phyloP scores from a whole-genome alignment of 768 basidiomycete species.

The Cystofilobasidium ferigula region DNA sequence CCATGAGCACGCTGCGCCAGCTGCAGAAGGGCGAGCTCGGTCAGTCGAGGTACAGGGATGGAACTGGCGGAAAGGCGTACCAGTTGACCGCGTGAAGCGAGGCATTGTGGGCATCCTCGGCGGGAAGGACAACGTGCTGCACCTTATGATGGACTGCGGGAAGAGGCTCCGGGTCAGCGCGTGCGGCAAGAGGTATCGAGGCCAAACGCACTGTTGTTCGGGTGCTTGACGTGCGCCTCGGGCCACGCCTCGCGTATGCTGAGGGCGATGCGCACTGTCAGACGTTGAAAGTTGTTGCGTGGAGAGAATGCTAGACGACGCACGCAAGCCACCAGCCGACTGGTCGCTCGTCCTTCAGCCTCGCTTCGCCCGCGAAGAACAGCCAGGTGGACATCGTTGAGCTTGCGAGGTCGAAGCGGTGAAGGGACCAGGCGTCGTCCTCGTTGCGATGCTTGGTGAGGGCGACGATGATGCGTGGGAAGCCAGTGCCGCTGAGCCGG shows the following conservation, averaged over 20 bases:
- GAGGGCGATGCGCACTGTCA: neutral
- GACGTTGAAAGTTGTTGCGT: neutral
- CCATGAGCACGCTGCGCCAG: conserved; percentile 24
- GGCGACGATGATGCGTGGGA: conserved; percentile 37
- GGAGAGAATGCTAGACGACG: neutral
- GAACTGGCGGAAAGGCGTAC: neutral
- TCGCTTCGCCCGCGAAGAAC: conserved; percentile 30
- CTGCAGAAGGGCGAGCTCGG: neutral
- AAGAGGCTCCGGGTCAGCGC: neutral
- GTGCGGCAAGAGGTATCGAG: no score
- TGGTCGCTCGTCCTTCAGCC: conserved; percentile 32
- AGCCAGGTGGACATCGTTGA: conserved; percentile 32
- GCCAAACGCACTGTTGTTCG: conserved; percentile 26
- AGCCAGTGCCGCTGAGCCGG: conserved; percentile 32
- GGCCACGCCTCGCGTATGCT: conserved; percentile 36
- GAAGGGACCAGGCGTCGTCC: conserved; percentile 36
- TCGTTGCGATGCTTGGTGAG: conserved; percentile 33
- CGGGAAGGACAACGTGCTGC: conserved; percentile 28
- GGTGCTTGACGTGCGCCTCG: conserved; percentile 31
- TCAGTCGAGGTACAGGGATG: neutral
- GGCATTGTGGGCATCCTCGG: conserved; percentile 31
- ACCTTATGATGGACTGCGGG: conserved; percentile 29
- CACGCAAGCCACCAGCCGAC: conserved; percentile 38
- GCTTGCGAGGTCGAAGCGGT: conserved; percentile 36
- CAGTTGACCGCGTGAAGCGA: conserved; percentile 35